A percentile compares a stretch with the other conserved stretches of the same genome.
phyloP scores from a whole-genome alignment of 2,329 filamentous ascomycete genomes.

The Apiospora marii region DNA sequence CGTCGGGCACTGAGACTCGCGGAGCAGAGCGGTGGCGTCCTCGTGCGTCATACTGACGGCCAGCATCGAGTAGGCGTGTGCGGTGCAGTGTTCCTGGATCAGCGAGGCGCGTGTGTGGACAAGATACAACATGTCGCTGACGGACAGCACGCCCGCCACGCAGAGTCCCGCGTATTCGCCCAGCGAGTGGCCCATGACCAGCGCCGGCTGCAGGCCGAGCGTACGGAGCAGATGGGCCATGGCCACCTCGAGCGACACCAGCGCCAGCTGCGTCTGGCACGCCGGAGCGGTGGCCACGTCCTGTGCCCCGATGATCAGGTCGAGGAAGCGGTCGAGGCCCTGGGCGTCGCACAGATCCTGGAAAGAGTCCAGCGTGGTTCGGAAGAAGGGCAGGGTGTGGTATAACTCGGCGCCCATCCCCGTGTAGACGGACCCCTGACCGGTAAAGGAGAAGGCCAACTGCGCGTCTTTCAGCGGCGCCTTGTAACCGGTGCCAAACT shows the following conservation, averaged over 20 bases:
- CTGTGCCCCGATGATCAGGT: not conserved
- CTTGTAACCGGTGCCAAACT: slow-evolving; percentile 5
- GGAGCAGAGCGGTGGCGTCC: not conserved
- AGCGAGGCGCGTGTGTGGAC: not conserved
- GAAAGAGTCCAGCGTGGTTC: slow-evolving; percentile 30
- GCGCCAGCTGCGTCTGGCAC: slow-evolving; percentile 7
- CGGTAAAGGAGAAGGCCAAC: slow-evolving; percentile 44
- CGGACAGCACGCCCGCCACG: slow-evolving; percentile 7
- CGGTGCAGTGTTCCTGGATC: not conserved
- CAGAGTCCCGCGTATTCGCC: slow-evolving; percentile 21
- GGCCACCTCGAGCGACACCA: slow-evolving; percentile 6
- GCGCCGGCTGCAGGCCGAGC: not conserved
- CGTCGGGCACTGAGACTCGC: slow-evolving; percentile 8
- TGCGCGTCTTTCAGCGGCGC: slow-evolving; percentile 5
- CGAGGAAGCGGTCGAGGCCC: slow-evolving; percentile 13
- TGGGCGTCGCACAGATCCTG: slow-evolving; percentile 19
- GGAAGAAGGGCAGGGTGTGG: slow-evolving; percentile 38
- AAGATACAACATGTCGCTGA: slow-evolving; percentile 2
- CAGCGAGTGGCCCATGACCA: slow-evolving; percentile 16
- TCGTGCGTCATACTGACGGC: not conserved
- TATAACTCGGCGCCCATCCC: slow-evolving; percentile 43
- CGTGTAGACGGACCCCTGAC: slow-evolving; percentile 43
- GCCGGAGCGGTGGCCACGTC: not conserved
- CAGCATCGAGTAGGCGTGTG: slow-evolving; percentile 6
- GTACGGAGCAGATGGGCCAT: not conserved